Percentiles rank a stretch among this genome's conserved stretches.
These are phyloP conservation scores for Penicillium sp. DNA, from an alignment of 2,329 filamentous ascomycete genomes.

Conservation along the genomic window DNA sequence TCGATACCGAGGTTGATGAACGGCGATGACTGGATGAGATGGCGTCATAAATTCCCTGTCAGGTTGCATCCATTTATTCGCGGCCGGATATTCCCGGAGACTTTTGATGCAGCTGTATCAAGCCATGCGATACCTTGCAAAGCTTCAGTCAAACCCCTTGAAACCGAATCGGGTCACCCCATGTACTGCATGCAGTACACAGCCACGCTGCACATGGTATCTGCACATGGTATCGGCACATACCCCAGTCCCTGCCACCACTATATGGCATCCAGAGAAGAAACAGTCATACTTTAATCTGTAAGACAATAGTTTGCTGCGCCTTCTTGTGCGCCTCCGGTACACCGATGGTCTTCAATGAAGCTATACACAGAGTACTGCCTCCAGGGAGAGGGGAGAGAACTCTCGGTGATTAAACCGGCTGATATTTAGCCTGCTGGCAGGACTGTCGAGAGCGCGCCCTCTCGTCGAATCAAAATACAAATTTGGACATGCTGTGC, in stretches of 20 bases:
- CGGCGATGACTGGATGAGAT: neutral
- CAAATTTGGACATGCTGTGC: neutral
- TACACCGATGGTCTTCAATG: neutral
- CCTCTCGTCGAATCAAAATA: neutral
- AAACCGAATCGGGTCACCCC: neutral
- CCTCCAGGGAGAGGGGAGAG: neutral
- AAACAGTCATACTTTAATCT: neutral
- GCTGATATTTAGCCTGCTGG: neutral
- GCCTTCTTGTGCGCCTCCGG: neutral
- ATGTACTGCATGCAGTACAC: constrained; percentile 1
- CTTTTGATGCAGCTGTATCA: neutral
- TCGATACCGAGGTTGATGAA: constrained; percentile 23
- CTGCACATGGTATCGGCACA: constrained; percentile 6
- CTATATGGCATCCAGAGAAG: neutral
- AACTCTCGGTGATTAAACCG: neutral
- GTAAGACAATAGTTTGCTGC: constrained; percentile 1
- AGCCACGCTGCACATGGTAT: constrained; percentile 6
- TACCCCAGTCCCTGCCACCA: neutral
- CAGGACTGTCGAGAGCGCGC: too few species aligned
- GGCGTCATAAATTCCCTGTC: neutral
- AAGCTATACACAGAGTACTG: neutral
- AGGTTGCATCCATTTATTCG: neutral
- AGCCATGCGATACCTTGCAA: neutral
- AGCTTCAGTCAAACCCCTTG: neutral
- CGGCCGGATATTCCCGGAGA: neutral